A percentile compares a stretch with the other conserved stretches of the same genome.
phyloP scores from a whole-genome alignment of 208 protist genomes.

The Naegleria gruberi region DNA sequence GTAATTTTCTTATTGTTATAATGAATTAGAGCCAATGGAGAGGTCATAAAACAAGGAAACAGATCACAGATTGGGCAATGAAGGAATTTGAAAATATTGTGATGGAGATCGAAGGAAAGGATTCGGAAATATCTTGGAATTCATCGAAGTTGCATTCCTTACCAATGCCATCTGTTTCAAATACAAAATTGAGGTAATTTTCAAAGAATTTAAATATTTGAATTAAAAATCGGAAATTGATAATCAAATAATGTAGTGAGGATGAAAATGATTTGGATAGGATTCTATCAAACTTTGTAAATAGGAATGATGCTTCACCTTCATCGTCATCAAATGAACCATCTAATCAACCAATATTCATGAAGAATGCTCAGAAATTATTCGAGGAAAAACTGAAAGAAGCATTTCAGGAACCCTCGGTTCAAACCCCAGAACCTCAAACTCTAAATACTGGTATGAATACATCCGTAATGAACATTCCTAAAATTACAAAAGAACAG shows the following conservation, averaged over 20 bases:
- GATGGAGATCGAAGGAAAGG: background rate
- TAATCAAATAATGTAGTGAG: background rate
- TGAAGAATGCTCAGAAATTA: background rate
- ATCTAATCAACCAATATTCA: background rate
- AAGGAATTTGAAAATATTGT: background rate
- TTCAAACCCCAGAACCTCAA: background rate
- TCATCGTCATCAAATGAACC: too few species aligned
- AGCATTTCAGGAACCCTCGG: background rate
- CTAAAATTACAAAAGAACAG: background rate
- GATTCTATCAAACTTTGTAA: background rate
- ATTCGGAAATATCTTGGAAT: background rate
- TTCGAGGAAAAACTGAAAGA: background rate
- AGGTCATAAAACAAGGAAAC: background rate
- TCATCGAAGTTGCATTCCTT: background rate
- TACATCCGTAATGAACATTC: background rate
- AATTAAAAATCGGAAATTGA: background rate
- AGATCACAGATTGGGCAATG: background rate
- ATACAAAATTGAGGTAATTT: background rate
- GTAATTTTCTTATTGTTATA: too few species aligned
- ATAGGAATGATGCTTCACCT: background rate
- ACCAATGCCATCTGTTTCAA: background rate
- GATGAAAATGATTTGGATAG: background rate
- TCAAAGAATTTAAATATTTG: background rate
- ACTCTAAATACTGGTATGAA: background rate
- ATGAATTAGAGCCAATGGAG: background rate